Conservation (phyloP, 148 eudicot genomes). For the Rhododendron williamsianum region DNA sequence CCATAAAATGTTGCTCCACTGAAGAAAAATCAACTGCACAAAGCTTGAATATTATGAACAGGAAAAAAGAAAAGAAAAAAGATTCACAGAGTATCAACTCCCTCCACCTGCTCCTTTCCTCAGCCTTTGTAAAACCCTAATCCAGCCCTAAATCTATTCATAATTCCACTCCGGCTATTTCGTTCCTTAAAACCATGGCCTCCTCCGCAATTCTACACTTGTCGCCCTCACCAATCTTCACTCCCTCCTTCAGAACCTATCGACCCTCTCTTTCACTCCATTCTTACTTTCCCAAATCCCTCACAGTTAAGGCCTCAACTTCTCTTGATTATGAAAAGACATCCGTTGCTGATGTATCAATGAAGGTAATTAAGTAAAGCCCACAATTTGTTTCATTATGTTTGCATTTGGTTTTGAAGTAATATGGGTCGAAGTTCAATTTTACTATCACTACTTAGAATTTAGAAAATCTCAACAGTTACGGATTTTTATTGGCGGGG, state of each 20-base stretch:
- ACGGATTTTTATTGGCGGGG: too few relatives aligned
- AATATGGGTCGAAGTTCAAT: background rate
- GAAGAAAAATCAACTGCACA: too few relatives aligned
- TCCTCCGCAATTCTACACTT: conserved; percentile 31
- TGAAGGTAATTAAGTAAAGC: conserved; percentile 24
- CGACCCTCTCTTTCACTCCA: conserved; percentile 16
- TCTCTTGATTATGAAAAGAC: conserved; percentile 38
- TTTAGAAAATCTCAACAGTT: too few relatives aligned
- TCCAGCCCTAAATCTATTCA: background rate
- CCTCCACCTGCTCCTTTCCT: background rate
- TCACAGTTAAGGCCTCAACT: conserved; percentile 36
- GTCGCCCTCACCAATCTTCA: conserved; percentile 22
- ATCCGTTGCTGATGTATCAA: conserved; percentile 23
- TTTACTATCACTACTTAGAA: background rate
- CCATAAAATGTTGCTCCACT: too few relatives aligned
- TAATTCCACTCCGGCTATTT: background rate
- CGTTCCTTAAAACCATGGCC: conserved; percentile 31
- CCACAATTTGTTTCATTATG: background rate
- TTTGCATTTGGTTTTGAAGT: background rate
- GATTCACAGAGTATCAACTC: too few relatives aligned
- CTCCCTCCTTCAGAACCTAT: conserved; percentile 20
- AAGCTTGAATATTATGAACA: too few relatives aligned
- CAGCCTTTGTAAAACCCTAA: conserved; percentile 8
- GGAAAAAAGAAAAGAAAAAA: too few relatives aligned
- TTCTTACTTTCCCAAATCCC: conserved; percentile 19